Conservation (phyloP, 805 yeast genomes). For the Lachancea sp. region DNA sequence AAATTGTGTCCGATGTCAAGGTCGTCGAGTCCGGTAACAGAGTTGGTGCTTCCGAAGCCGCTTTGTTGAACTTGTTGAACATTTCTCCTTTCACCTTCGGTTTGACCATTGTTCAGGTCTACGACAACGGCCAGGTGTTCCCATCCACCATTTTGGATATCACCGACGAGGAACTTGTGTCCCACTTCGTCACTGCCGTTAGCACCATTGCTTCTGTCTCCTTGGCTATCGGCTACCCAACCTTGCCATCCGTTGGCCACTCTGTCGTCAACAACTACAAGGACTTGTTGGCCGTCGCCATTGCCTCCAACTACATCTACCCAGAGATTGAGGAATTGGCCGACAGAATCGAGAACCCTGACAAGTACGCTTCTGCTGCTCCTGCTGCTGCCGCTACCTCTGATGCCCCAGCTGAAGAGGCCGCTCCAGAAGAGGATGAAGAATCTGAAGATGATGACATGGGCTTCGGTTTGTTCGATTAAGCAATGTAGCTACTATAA, state of each 20-base stretch:
- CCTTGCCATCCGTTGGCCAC: slow-evolving; percentile 99
- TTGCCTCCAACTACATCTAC: slow-evolving; percentile 98
- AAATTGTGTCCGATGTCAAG: slow-evolving; percentile 94
- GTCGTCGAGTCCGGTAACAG: slow-evolving; percentile 79
- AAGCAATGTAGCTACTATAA: slow-evolving; percentile 32
- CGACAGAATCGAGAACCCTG: slow-evolving; percentile 99
- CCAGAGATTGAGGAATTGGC: slow-evolving; percentile 98
- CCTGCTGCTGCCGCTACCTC: slow-evolving; percentile 87
- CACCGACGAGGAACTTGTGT: slow-evolving; percentile 93
- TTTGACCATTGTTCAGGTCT: slow-evolving; percentile 93
- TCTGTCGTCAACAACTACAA: slow-evolving; percentile 98
- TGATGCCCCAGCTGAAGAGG: slow-evolving; percentile 60
- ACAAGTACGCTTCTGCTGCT: slow-evolving; percentile 98
- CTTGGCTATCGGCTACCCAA: slow-evolving; percentile 98
- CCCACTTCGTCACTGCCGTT: slow-evolving; percentile 88
- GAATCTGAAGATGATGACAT: slow-evolving; percentile 67
- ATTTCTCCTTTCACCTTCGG: slow-evolving; percentile 99
- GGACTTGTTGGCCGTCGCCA: slow-evolving; percentile 94
- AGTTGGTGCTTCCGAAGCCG: slow-evolving; percentile 99
- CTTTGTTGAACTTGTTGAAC: slow-evolving; percentile 98
- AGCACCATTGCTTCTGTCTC: slow-evolving; percentile 92
- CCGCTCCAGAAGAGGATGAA: slow-evolving; percentile 67
- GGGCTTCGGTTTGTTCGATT: slow-evolving; percentile 99
- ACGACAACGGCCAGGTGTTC: slow-evolving; percentile 98
- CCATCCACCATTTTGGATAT: slow-evolving; percentile 94